Conservation (phyloP, 495 filamentous ascomycete species). For the Coniosporium apollinis region DNA sequence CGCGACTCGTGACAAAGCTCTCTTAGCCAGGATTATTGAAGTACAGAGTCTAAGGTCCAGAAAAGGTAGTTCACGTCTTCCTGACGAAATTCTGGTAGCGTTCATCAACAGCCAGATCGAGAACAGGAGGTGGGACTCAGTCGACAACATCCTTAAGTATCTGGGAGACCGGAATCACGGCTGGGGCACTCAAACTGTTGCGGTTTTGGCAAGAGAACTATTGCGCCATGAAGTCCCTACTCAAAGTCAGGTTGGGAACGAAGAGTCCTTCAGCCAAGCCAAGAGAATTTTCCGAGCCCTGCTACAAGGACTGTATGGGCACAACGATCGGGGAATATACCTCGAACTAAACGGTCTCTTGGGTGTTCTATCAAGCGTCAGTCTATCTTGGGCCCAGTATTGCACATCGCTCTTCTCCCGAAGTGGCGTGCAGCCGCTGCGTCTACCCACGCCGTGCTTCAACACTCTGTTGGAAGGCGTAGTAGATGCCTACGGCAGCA, state of each 20-base stretch:
- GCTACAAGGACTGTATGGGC: background rate
- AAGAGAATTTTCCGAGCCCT: background rate
- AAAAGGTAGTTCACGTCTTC: slow-evolving; percentile 2
- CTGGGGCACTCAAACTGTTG: slow-evolving; percentile 12
- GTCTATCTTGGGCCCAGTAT: slow-evolving; percentile 5
- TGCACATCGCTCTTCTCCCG: background rate
- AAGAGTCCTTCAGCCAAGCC: background rate
- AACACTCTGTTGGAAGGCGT: slow-evolving; percentile 31
- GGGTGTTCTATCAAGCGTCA: background rate
- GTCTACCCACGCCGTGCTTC: slow-evolving; percentile 21
- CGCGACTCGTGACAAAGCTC: slow-evolving; percentile 29
- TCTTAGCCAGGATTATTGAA: slow-evolving; percentile 30
- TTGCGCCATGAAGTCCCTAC: slow-evolving; percentile 1
- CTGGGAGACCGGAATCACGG: slow-evolving; percentile 18
- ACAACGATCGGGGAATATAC: background rate
- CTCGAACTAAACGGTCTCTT: background rate
- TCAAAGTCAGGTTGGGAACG: background rate
- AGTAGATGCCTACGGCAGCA: slow-evolving; percentile 30
- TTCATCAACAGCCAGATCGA: slow-evolving; percentile 34
- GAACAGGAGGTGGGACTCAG: slow-evolving; percentile 31
- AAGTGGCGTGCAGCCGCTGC: background rate
- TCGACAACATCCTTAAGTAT: slow-evolving; percentile 27
- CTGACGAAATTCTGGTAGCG: slow-evolving; percentile 29
- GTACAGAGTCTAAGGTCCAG: slow-evolving; percentile 1
- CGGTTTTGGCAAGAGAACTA: slow-evolving; percentile 12